Conservation (phyloP, 768 basidiomycete genomes). For the Serendipita vermifera region DNA sequence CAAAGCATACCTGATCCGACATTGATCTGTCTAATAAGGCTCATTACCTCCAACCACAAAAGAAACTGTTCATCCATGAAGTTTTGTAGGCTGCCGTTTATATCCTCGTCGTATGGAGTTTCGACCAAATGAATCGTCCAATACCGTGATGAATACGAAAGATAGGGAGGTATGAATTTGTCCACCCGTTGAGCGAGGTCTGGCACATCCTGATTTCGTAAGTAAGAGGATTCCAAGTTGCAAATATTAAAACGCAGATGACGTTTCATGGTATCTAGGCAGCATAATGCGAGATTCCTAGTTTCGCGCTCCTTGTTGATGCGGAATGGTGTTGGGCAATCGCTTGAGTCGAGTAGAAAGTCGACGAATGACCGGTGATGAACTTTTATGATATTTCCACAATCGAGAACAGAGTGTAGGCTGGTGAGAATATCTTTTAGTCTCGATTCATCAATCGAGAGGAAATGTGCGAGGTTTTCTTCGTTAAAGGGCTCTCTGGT, state of each 20-base stretch:
- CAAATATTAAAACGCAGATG: slow-evolving; percentile 6
- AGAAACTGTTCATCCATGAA: not conserved
- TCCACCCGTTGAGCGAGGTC: not conserved
- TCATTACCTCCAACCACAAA: not conserved
- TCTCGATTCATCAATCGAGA: not conserved
- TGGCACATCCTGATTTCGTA: not conserved
- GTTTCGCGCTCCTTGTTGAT: too few relatives aligned
- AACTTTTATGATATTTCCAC: not conserved
- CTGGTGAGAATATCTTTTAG: not conserved
- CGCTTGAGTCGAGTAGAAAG: not conserved
- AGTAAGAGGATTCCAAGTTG: not conserved
- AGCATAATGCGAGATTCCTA: not conserved
- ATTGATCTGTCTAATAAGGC: too few relatives aligned
- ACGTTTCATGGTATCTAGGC: not conserved
- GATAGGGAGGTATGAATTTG: not conserved
- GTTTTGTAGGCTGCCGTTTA: not conserved
- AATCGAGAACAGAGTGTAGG: not conserved
- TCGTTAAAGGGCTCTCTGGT: not conserved
- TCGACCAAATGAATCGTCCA: not conserved
- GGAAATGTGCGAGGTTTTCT: not conserved
- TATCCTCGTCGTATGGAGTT: not conserved
- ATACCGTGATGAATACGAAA: not conserved
- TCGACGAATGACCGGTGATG: slow-evolving; percentile 5
- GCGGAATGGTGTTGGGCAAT: not conserved
- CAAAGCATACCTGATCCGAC: too few relatives aligned